Conservation (phyloP, 1,139 yeast species). For the Kodamaea alishanica region DNA sequence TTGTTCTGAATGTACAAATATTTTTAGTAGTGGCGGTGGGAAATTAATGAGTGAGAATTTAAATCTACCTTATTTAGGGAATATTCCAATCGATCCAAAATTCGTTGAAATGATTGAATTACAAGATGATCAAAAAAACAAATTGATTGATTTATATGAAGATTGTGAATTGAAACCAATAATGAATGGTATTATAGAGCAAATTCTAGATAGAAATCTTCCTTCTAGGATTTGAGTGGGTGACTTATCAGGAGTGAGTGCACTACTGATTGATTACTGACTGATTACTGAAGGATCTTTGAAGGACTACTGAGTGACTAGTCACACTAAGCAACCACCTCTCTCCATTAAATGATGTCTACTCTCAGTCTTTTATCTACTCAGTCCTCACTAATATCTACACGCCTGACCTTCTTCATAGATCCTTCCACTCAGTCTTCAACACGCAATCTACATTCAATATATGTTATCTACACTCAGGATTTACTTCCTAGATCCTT, state of each 20-base stretch:
- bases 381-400: no score
- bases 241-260: no score
- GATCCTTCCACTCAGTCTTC: no score
- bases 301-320: no score
- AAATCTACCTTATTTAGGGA: slow-evolving; percentile 69
- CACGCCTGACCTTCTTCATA: no score
- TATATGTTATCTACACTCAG: no score
- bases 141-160: slow-evolving; percentile 36
- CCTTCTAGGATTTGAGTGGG: slow-evolving; percentile 26
- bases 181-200: slow-evolving; percentile 49
- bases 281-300: no score
- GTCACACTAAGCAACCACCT: no score
- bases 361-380: no score
- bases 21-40: slow-evolving; percentile 96
- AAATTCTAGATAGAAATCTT: slow-evolving; percentile 36
- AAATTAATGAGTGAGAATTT: slow-evolving; percentile 57
- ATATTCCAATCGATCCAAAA: slow-evolving; percentile 87
- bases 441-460: no score
- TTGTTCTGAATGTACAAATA: slow-evolving; percentile 87
- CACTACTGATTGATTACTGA: no score
- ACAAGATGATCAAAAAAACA: slow-evolving; percentile 32
- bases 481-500: not conserved
- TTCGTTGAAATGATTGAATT: slow-evolving; percentile 82
- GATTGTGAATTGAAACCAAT: slow-evolving; percentile 41
- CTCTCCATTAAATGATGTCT: no score